Evolutionary conservation across 148 eudicot genomes (phyloP), one percentile per base, ranked within the genome.

Genomic region (Diospyros lotus): DNA sequence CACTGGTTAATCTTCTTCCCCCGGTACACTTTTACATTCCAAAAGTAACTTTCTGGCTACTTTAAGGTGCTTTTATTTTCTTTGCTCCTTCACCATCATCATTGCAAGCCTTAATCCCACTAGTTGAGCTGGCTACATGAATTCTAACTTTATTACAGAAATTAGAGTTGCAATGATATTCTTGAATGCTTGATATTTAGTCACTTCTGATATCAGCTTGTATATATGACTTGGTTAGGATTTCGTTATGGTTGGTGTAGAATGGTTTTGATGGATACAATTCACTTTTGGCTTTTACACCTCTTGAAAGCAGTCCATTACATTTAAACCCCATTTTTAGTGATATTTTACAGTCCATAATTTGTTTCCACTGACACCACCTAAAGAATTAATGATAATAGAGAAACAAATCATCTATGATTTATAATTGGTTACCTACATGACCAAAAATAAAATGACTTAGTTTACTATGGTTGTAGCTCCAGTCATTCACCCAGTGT

Each of bases 1-100:
- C 88, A 7, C 83, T 95, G 90, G 82, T 89, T 66, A 76, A 78
- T 66, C 84, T 95, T 76, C 75, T 95, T 77, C 89, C 99, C n/a
- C 77, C 76, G 82, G 99, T 95, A 89, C 38, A 83, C 45, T 50
- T 58, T 61, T 46, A 14, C 60, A 64, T 76, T 68, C 40, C 38
- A 2, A 71, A 38, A 6, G 0, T 46, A 14, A 12, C 13, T 17
- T 60, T 68, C 64, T 61, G 14, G n/a, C 42, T 68, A 4, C 42
- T 64, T 13, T 8, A 15, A 8, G 40, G 3, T 6, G 38, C 38
- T 15, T 8, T 4, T 41, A 2, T 48, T 50, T 54, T 9, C 38
- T 45, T 62, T 77, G 28, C 55, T 28, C 28, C 28, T 28, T 28
- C 28, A 28, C 28, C 28, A 28, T 28, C 28, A 28, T 28, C 28